Evolutionary conservation across 495 filamentous ascomycete genomes (phyloP), one percentile per base, ranked within the genome.

Genomic region (Pseudoneurospora amorphoporcata): DNA sequence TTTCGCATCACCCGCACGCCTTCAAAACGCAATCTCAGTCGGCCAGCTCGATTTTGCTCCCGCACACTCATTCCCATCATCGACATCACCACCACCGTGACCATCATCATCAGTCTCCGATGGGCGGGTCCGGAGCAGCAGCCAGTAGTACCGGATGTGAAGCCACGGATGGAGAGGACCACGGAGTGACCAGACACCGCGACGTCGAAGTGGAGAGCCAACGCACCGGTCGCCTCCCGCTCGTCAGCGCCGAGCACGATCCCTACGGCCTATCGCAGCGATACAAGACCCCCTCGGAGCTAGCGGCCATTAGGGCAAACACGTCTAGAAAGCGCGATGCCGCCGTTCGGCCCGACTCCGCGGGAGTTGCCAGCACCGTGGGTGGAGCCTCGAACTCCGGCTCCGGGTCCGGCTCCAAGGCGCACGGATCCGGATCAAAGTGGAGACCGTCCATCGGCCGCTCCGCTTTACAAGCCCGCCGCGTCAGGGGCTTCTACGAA

Each of bases 401-500:
- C 10, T 38, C 43, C 35, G 68, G 69, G 3, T 16, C 69, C 42
- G 42, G 69, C 16, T 39, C 53, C 32, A 38, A 45, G 23, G 69
- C 39, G 17, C 35, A 58, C 70, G 23, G 70, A 45, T n/a, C 39
- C 32, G 43, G 70, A 39, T 32, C 53, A 65, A 65, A 61, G 39
- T 72, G 39, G 61, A 68, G 77, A 71, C 69, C 79, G 35, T 70
- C 75, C 72, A 81, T 71, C 78, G 83, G 69, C 69, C 84, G 73
- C 72, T 78, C 73, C 72, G 83, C 84, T 14, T 76, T 79, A 68
- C 78, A 83, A 38, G 87, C 92, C 8, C 88, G 86, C 40, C 92
- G 90, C 74, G 80, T 99, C 9, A 86, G 92, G 73, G 87, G 88
- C 35, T 99, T 98, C 84, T 99, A 99, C 83, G 87, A 94, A 76